Evolutionary conservation across 2,329 filamentous ascomycete genomes (phyloP), one percentile per base, ranked within the genome.

Genomic region (Nigrospora sphaerica): DNA sequence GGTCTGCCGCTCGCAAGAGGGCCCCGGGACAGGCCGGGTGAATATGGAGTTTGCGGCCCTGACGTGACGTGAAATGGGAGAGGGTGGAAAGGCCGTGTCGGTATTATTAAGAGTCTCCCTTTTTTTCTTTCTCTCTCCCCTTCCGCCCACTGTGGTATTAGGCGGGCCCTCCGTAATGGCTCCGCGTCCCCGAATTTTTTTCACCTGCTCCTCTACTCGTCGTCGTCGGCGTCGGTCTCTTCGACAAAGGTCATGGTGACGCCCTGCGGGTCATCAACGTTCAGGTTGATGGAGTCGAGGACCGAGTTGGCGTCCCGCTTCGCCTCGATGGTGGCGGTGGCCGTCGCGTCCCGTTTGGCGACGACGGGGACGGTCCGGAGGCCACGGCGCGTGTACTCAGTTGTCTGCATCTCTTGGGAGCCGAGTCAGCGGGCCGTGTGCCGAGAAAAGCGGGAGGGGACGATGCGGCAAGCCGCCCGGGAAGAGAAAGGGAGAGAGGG

Each of bases 161-260:
- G 4, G 23, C 23, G 23, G 23, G 23, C 23, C 23, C 23, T 7
- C 7, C 23, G 5, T 6, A 28, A 9, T 28, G 23, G 23, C 23
- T 28, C 23, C 19, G 19, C 23, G 23, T 28, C 23, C 23, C 7
- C 23, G 23, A n/a, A n/a, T n/a, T n/a, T n/a, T n/a, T n/a, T 28
- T 28, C 23, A 5, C 19, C 23, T 28, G 2, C 23, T 33, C 12
- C 4, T 32, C 36, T 44, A 44, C 23, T 61, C 59, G 28, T 53
- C 57, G 36, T 49, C 57, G 18, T 50, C 57, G 28, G 58, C 59
- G 37, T 62, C 60, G n/a, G 65, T 54, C 17, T 62, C 64, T 61
- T 72, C 70, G 31, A 72, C 65, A 55, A 72, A 71, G 1, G 69
- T 72, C 69, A 73, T 70, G 37, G 68, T 71, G 42, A 72, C 57